phyloP scores from a whole-genome alignment of 1,139 yeast genomes.

The Kodamaea alishanica region DNA sequence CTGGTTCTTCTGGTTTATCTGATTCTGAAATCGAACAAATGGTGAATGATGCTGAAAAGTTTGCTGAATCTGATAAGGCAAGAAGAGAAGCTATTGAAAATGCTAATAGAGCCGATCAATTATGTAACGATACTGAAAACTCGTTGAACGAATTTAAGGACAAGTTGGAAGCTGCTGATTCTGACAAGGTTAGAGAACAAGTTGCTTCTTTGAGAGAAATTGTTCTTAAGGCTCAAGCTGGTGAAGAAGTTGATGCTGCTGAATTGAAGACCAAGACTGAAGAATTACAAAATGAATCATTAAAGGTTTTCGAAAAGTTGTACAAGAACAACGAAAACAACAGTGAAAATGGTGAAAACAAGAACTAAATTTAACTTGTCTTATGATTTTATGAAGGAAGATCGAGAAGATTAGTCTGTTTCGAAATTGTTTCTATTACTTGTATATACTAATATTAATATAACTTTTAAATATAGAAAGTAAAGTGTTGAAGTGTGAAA shows the following conservation, averaged over 20 bases:
- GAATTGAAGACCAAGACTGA: conserved; percentile 91
- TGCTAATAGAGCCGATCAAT: conserved; percentile 96
- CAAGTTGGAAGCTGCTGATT: conserved; percentile 82
- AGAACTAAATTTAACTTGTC: conserved; percentile 29
- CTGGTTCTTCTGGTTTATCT: conserved; percentile 96
- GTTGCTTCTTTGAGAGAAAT: conserved; percentile 81
- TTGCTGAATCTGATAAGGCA: conserved; percentile 94
- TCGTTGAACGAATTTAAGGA: conserved; percentile 93
- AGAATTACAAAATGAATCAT: conserved; percentile 87
- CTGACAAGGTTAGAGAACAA: conserved; percentile 78
- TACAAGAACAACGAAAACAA: conserved; percentile 66
- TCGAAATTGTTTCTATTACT: conserved; percentile 7
- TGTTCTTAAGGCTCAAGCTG: conserved; percentile 90
- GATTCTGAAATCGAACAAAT: conserved; percentile 96
- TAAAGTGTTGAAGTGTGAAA: too few species aligned
- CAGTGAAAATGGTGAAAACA: conserved; percentile 32
- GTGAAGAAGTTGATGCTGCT: conserved; percentile 79
- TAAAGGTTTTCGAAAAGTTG: conserved; percentile 92
- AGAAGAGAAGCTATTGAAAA: conserved; percentile 90
- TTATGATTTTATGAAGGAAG: background rate
- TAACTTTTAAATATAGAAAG: too few species aligned
- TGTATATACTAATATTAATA: conserved; percentile 8
- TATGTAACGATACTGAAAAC: conserved; percentile 93
- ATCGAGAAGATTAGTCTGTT: conserved; percentile 3
- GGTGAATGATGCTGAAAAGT: conserved; percentile 98